phyloP scores from a whole-genome alignment of 2,329 filamentous ascomycete genomes.

The Oidium heveae region DNA sequence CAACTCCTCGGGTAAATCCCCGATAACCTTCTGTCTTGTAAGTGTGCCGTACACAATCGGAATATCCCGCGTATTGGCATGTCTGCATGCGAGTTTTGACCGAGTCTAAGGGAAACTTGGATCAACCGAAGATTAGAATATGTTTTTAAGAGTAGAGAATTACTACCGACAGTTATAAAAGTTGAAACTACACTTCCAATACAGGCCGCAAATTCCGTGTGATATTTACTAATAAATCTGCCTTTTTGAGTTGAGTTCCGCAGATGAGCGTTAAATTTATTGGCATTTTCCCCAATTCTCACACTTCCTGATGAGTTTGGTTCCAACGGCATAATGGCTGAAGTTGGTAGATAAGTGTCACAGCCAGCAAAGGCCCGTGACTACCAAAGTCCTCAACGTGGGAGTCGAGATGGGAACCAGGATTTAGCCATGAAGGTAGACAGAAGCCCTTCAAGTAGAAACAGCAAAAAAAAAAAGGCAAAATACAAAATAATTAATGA shows the following conservation, averaged over 20 bases:
- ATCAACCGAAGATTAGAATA: conserved; percentile 3
- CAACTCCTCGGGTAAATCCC: conserved; percentile 64
- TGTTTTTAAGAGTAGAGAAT: not conserved
- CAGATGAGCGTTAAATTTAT: not conserved
- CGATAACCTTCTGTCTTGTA: conserved; percentile 47
- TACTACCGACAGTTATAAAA: conserved; percentile 31
- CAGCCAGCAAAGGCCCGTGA: not conserved
- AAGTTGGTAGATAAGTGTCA: not conserved
- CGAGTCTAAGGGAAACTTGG: conserved; percentile 53
- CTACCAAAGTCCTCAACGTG: conserved; percentile 1
- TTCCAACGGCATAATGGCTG: not conserved
- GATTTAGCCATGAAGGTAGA: not conserved
- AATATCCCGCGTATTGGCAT: conserved; percentile 51
- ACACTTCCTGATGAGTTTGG: not conserved
- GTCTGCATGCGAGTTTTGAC: conserved; percentile 81
- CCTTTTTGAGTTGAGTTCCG: conserved; percentile 13
- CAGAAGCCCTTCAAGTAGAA: too few relatives aligned
- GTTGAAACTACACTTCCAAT: conserved; percentile 56
- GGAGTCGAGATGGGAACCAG: not conserved
- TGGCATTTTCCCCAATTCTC: too few relatives aligned
- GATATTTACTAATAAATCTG: conserved; percentile 46
- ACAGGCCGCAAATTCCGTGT: conserved; percentile 58
- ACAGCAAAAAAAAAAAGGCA: too few relatives aligned
- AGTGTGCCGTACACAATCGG: conserved; percentile 49
- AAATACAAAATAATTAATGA: too few relatives aligned